Evolutionary conservation across 2,329 filamentous ascomycete genomes (phyloP), one percentile per base, ranked within the genome.

Genomic region (Diaporthe capsici): DNA sequence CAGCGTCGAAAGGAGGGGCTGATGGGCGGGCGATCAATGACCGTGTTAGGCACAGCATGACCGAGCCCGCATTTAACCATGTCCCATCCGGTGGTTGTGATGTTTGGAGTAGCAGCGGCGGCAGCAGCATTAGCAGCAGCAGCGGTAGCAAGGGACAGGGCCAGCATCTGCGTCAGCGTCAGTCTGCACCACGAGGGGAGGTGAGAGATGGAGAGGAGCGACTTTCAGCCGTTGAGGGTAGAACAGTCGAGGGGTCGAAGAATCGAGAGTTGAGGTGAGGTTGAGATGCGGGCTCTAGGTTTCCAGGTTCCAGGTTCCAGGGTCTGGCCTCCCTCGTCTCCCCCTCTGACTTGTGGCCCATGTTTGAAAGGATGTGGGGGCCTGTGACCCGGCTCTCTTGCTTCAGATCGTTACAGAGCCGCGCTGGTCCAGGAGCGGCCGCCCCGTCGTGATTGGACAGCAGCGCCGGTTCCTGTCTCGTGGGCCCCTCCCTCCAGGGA

Each of bases 341-440:
- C 31, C 31, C 53, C 42, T 68, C 42, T 75, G 34, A 68, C 58
- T 72, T 53, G 60, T 67, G 61, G 39, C 39, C 47, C 53, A 57
- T 70, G 75, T 73, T 75, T 75, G 73, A 75, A 37, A 63, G 55
- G 39, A 53, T 67, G 74, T 63, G 60, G 60, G 75, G 70, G 53
- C 44, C n/a, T 44, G 73, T 55, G 70, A 63, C 61, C 73, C 44
- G 68, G 39, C 39, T 60, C 28, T 72, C 58, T 37, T 77, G 75
- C 75, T 71, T 75, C 75, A 77, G 70, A 75, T 58, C 44, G 75
- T 77, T 77, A 77, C 75, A 77, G 75, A 77, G 75, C 75, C 70
- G 68, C 73, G 63, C 61, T 70, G 55, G 70, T 71, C 39, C 49
- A 37, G 55, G 55, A 63, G 25, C 28, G 42, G 63, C 57, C 49